Conservation (phyloP, 2,329 filamentous ascomycete genomes). For the Colletotrichum tropicicola region DNA sequence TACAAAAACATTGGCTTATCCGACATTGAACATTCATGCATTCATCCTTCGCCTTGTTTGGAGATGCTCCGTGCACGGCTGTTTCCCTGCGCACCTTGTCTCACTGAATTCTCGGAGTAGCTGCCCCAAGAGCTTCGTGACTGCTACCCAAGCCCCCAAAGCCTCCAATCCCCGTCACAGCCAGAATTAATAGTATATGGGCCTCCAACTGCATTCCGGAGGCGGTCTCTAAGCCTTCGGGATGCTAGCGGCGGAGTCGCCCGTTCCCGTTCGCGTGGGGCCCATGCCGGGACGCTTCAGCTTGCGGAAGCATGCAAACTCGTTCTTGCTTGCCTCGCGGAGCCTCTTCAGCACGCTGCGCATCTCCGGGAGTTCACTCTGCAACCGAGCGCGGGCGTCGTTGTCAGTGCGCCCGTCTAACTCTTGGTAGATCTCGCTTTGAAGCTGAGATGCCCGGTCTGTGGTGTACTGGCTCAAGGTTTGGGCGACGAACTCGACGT, state of each 20-base stretch:
- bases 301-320: conserved; percentile 88
- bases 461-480: conserved; percentile 91
- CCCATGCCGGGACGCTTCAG: conserved; percentile 54
- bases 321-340: conserved; percentile 81
- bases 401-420: conserved; percentile 91
- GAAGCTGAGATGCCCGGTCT: conserved; percentile 80
- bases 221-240: conserved; percentile 28
- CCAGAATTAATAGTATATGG: neutral
- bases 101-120: neutral
- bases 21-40: conserved; percentile 5
- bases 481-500: conserved; percentile 96
- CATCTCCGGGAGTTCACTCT: conserved; percentile 91
- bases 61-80: neutral
- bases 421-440: conserved; percentile 91
- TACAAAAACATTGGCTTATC: conserved; percentile 16
- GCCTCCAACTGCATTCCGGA: conserved; percentile 19
- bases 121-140: neutral
- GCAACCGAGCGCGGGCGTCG: conserved; percentile 79
- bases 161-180: no score
- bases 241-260: conserved; percentile 39
- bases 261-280: conserved; percentile 43
- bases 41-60: neutral
- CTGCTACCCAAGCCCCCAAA: neutral
- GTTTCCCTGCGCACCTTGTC: no score
- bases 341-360: conserved; percentile 85